Evolutionary conservation across 441 rosid species (phyloP).

Genomic region (Croton setiger): DNA sequence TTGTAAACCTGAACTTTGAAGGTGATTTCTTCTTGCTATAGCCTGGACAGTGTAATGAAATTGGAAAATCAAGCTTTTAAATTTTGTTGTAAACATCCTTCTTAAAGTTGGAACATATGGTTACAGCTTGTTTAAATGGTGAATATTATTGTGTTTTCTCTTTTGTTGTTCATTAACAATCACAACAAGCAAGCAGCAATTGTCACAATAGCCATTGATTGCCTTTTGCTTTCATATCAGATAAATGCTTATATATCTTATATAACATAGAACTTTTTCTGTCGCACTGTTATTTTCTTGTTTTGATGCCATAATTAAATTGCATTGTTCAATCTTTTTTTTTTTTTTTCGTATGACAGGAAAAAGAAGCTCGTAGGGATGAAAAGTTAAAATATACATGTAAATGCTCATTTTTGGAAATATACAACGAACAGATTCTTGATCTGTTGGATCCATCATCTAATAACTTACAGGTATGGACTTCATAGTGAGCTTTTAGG

Average conservation of each 20-base stretch:
- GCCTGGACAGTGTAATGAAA: background rate
- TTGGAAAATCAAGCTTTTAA: background rate
- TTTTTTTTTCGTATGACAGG: constrained; percentile 68
- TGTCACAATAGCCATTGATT: background rate
- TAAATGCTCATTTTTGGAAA: constrained; percentile 95
- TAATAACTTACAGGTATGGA: constrained; percentile 71
- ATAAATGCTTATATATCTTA: constrained; percentile 8
- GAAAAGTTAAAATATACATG: constrained; percentile 76
- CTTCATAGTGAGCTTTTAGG: constrained; percentile 9
- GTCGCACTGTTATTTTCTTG: background rate
- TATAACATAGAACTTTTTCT: background rate
- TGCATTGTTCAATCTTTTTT: constrained; percentile 8
- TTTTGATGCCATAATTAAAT: constrained; percentile 3
- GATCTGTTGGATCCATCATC: constrained; percentile 95
- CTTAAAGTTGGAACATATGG: background rate
- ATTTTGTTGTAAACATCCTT: background rate
- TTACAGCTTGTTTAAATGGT: background rate
- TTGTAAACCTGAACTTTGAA: background rate
- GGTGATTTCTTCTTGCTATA: background rate
- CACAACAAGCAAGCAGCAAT: too few species aligned
- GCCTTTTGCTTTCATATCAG: background rate
- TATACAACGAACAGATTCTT: constrained; percentile 96
- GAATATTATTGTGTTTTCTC: background rate
- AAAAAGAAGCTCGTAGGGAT: constrained; percentile 76
- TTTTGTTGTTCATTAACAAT: background rate